Evolutionary conservation across 345 rosid species (phyloP).

Genomic region (Microcos paniculata): DNA sequence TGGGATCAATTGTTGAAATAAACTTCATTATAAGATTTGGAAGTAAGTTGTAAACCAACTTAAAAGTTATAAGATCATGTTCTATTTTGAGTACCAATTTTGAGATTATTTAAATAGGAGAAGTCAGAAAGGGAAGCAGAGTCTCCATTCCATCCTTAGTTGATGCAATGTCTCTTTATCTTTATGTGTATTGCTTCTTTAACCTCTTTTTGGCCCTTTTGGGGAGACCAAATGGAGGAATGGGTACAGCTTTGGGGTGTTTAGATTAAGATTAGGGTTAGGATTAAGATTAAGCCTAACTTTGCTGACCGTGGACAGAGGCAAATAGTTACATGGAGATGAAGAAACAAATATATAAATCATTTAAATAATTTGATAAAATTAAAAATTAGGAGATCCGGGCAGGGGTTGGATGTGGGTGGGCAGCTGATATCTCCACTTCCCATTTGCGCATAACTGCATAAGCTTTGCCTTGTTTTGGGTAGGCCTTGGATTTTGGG

Average conservation of each 20-base stretch:
- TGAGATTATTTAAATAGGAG: conserved; percentile 1
- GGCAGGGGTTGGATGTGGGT: conserved; percentile 21
- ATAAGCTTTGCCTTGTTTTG: conserved; percentile 12
- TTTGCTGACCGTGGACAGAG: conserved; percentile 32
- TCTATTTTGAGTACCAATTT: too few relatives aligned
- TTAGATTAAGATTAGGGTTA: neutral
- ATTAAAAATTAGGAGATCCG: conserved; percentile 17
- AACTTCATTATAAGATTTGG: neutral
- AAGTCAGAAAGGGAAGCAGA: conserved; percentile 8
- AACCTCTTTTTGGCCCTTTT: neutral
- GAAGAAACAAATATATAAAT: neutral
- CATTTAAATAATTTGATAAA: neutral
- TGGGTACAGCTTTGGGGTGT: conserved; percentile 8
- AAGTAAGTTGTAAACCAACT: neutral
- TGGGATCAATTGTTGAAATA: neutral
- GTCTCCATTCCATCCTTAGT: neutral
- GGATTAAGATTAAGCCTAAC: conserved; percentile 13
- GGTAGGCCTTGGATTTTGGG: conserved; percentile 30
- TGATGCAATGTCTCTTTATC: neutral
- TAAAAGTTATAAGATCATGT: neutral
- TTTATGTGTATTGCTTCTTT: neutral
- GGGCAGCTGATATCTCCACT: conserved; percentile 32
- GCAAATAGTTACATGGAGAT: neutral
- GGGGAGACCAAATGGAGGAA: conserved; percentile 22
- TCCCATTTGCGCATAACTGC: conserved; percentile 31